Base-by-base conservation (phyloP, 2,329 filamentous ascomycete species). In the Sphaerulina populicola region DNA sequence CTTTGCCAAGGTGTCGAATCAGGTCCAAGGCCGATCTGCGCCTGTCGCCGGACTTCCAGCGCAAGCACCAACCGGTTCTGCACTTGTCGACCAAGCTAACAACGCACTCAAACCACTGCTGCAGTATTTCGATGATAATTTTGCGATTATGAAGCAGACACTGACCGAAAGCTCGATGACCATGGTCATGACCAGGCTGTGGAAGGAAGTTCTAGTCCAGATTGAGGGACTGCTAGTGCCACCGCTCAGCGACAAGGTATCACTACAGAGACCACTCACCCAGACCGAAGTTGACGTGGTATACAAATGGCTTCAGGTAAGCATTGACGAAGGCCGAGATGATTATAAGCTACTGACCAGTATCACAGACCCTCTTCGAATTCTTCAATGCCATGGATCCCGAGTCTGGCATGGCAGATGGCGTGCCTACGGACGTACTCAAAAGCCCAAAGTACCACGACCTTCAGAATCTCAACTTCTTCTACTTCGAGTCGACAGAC, bases 361-460 rank as follows among this genome's bases (percentile, higher is more conserved):
- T 8, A 15, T 15, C 8, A 5, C 53, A 72, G 68, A 78, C 94
- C 54, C 79, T 98, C 6, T 88, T 95, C 60, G 84, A 85, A 51
- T 98, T 98, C 72, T 98, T 98, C 80, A 85, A 96, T 64, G 93
- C 90, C 29, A 81, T 85, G 56, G 90, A 96, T 62, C 89, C 95
- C 62, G 80, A 86, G 64, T 84, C 72, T 62, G 82, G 90, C 49
- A 86, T 91, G 68, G 86, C 86, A 21, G 80, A 93, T 54, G 93
- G 93, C 58, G 88, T 98, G 2, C 86, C 90, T 0, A 80, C 88
- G 40, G 90, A 96, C 68, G 83, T 96, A 30, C 79, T 98, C 65
- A 95, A 94, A 71, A 94, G 88, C 59, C 88, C 91, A 65, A 98
- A 98, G 77, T 98, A 95, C 75, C 90, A 96, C 74, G 93, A 98